These are phyloP conservation scores for Globisporangium middletonii DNA, from an alignment of 352 stramenopile species.

Conservation along the genomic window DNA sequence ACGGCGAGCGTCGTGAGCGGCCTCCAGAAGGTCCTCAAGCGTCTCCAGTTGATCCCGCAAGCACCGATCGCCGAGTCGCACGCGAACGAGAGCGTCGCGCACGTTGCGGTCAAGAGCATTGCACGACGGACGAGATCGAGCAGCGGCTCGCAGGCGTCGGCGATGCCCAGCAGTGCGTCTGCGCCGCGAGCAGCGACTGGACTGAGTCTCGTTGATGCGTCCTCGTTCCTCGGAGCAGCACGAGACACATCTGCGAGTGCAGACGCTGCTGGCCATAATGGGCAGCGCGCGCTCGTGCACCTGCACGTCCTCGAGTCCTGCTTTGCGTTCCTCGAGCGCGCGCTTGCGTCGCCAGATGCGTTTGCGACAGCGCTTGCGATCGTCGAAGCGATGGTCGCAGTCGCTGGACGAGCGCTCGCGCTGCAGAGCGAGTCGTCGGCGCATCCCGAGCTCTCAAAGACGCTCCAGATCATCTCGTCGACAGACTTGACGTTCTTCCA, in stretches of 20 bases:
- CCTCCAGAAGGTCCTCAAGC: slow-evolving; percentile 24
- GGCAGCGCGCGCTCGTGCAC: slow-evolving; percentile 30
- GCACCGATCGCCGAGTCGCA: background rate
- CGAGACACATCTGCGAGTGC: background rate
- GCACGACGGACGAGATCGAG: slow-evolving; percentile 4
- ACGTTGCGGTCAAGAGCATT: background rate
- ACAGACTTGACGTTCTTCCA: slow-evolving; percentile 64
- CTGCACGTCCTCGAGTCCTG: slow-evolving; percentile 47
- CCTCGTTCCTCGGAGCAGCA: slow-evolving; percentile 23
- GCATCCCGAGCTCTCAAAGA: slow-evolving; percentile 41
- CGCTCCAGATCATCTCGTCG: slow-evolving; percentile 71
- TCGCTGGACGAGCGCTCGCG: slow-evolving; percentile 38
- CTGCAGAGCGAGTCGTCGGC: slow-evolving; percentile 13
- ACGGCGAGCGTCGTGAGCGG: slow-evolving; percentile 16
- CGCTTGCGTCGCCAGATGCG: slow-evolving; percentile 18
- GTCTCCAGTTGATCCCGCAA: slow-evolving; percentile 23
- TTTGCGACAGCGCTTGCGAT: slow-evolving; percentile 27
- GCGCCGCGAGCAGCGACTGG: background rate
- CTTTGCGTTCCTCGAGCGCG: slow-evolving; percentile 29
- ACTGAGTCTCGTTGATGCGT: slow-evolving; percentile 17
- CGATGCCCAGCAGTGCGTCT: background rate
- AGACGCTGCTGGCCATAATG: background rate
- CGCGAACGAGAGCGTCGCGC: background rate
- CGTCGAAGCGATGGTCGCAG: slow-evolving; percentile 44
- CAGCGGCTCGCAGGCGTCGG: slow-evolving; percentile 7